A percentile compares a stretch with the other conserved stretches of the same genome.
Conservation (phyloP, 495 filamentous ascomycete genomes). For the Cladorrhinum samala region DNA sequence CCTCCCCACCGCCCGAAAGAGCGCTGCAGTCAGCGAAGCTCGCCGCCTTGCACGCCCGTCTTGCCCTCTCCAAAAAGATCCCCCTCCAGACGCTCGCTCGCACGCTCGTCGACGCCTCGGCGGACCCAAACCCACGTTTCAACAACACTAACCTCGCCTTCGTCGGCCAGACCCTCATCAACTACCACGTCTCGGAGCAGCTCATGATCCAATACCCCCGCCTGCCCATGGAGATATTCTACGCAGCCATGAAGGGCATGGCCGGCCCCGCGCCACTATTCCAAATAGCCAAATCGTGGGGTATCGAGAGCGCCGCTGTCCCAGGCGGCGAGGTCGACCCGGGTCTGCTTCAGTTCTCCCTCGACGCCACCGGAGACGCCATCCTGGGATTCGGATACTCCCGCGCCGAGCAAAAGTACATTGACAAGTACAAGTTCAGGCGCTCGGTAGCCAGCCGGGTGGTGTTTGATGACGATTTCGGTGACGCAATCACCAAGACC, state of each 20-base stretch:
- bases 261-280: slow-evolving; percentile 64
- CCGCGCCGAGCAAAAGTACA: slow-evolving; percentile 30
- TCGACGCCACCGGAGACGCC: slow-evolving; percentile 52
- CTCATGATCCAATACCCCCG: slow-evolving; percentile 83
- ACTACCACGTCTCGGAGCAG: slow-evolving; percentile 81
- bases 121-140: slow-evolving; percentile 59
- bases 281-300: slow-evolving; percentile 74
- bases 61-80: slow-evolving; percentile 72
- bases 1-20: slow-evolving; percentile 62
- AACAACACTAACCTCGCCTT: slow-evolving; percentile 63
- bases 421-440: slow-evolving; percentile 53
- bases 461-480: slow-evolving; percentile 75
- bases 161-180: slow-evolving; percentile 74
- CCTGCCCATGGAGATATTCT: slow-evolving; percentile 74
- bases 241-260: slow-evolving; percentile 77
- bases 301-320: slow-evolving; percentile 73
- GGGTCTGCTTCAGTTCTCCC: slow-evolving; percentile 77
- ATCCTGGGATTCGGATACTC: slow-evolving; percentile 35
- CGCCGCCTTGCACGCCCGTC: slow-evolving; percentile 85
- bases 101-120: slow-evolving; percentile 75
- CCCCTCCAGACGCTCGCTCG: slow-evolving; percentile 83
- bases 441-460: slow-evolving; percentile 64
- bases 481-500: slow-evolving; percentile 45
- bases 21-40: slow-evolving; percentile 82
- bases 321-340: slow-evolving; percentile 91